Conservation (phyloP, 2,329 filamentous ascomycete species). For the Berkeleyomyces basicola region DNA sequence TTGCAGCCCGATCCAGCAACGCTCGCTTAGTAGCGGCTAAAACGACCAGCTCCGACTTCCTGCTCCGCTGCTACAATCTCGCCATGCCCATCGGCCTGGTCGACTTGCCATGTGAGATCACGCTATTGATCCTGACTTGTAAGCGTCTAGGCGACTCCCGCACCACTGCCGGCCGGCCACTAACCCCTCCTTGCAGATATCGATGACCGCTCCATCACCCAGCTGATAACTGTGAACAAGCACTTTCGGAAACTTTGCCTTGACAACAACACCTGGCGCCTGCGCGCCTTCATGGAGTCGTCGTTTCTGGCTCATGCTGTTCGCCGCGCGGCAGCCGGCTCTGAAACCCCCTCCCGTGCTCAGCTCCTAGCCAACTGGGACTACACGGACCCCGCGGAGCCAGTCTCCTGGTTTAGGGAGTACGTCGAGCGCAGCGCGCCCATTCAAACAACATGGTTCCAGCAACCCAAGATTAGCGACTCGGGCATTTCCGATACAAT, state of each 20-base stretch:
- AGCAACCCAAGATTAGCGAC: constrained; percentile 36
- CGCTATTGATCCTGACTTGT: constrained; percentile 7
- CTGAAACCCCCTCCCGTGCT: neutral
- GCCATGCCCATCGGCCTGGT: neutral
- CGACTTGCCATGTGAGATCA: constrained; percentile 5
- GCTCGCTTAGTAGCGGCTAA: neutral
- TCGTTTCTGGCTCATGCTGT: constrained; percentile 12
- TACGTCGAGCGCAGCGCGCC: constrained; percentile 70
- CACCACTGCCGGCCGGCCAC: neutral
- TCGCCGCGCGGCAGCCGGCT: neutral
- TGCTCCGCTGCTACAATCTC: neutral
- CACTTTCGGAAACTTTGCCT: constrained; percentile 47
- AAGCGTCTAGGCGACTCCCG: neutral
- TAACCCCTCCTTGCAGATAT: neutral
- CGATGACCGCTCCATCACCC: constrained; percentile 1
- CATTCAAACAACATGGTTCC: constrained; percentile 60
- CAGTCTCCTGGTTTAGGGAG: constrained; percentile 72
- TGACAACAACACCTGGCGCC: constrained; percentile 62
- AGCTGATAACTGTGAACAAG: constrained; percentile 1
- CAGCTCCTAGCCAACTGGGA: constrained; percentile 69
- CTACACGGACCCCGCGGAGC: constrained; percentile 54
- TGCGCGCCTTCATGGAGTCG: constrained; percentile 56
- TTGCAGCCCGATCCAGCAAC: neutral
- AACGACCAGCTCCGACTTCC: neutral
- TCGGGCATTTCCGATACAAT: constrained; percentile 29